Evolutionary conservation across 441 rosid genomes (phyloP).

Genomic region (Aquilaria agallochum): DNA sequence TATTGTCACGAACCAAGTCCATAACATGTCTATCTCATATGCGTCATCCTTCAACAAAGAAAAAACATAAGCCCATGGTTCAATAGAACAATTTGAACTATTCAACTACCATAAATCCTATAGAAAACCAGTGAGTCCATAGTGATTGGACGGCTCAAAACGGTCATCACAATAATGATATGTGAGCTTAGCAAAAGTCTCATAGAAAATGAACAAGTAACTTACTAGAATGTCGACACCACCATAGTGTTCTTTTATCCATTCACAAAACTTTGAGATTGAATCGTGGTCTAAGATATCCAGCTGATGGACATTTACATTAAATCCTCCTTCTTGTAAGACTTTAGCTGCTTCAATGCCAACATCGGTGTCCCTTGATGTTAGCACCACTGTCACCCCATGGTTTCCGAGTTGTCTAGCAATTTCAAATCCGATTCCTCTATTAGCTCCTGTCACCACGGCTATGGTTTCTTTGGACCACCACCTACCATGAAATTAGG

Average conservation of each 20-base stretch:
- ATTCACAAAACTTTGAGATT: slow-evolving; percentile 44
- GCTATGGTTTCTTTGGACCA: slow-evolving; percentile 87
- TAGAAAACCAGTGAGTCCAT: no score
- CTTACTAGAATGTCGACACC: slow-evolving; percentile 74
- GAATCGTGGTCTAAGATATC: slow-evolving; percentile 57
- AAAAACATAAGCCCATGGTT: no score
- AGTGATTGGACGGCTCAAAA: no score
- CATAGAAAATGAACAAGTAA: not conserved
- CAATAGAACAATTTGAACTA: no score
- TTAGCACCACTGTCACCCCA: slow-evolving; percentile 69
- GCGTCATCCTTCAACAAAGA: no score
- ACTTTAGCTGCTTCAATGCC: slow-evolving; percentile 68
- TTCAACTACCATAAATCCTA: no score
- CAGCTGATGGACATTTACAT: slow-evolving; percentile 67
- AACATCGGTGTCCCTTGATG: slow-evolving; percentile 63
- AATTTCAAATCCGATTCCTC: slow-evolving; percentile 87
- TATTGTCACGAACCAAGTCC: no score
- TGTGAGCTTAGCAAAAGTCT: no score
- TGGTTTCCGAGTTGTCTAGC: slow-evolving; percentile 79
- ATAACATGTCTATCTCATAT: no score
- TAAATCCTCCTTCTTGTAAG: slow-evolving; percentile 62
- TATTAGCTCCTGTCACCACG: slow-evolving; percentile 84
- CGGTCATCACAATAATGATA: no score
- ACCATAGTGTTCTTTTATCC: slow-evolving; percentile 60
- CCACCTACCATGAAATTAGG: slow-evolving; percentile 50